Evolutionary conservation across 176 grass and related monocot species (phyloP), one percentile per base, ranked within the genome.

Genomic region (Neostapfia colusana): DNA sequence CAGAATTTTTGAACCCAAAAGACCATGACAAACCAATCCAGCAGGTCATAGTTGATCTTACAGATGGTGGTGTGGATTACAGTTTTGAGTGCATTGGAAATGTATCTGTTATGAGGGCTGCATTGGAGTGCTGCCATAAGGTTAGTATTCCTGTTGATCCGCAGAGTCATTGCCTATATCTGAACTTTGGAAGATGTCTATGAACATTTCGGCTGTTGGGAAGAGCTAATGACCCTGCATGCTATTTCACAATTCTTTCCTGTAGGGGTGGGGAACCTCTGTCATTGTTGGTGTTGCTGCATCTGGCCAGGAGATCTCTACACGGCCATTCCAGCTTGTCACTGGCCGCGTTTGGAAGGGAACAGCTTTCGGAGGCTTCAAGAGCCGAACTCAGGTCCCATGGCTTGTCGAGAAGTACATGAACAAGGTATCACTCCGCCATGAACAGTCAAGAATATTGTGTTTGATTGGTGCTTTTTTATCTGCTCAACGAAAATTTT

Each of bases 21-120:
- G 91, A 99, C 55, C 45, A 99, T 82, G 95, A 95, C 3, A 99
- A 90, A 58, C 91, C 95, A 51, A 99, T 95, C 63, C 95, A 99
- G 55, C 95, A 99, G 79, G 91, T 99, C 36, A 56, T 99, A 11
- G 53, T 99, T 60, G 95, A 92, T 68, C 89, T 95, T 68, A 99
- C 91, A 4, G 91, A 99, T 78, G 95, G 91, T 49, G 95, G 91
- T 0, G 91, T 95, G 68, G 95, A 99, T 82, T 99, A 99, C 85
- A 99, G 95, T 82, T 99, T 99, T 74, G 95, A 99, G 67, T 99
- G 95, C 76, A 95, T 99, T 55, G 91, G 95, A 74, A 99, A 99
- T 90, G 91, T 99, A 78, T 87, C 87, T 58, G 69, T 99, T 64
- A 99, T 95, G 91, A 89, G 95, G 39, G 80, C 95, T 82, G 95